These are phyloP conservation scores for Maudiozyma humilis DNA, from an alignment of 1,139 yeast genomes.

Conservation along the genomic window DNA sequence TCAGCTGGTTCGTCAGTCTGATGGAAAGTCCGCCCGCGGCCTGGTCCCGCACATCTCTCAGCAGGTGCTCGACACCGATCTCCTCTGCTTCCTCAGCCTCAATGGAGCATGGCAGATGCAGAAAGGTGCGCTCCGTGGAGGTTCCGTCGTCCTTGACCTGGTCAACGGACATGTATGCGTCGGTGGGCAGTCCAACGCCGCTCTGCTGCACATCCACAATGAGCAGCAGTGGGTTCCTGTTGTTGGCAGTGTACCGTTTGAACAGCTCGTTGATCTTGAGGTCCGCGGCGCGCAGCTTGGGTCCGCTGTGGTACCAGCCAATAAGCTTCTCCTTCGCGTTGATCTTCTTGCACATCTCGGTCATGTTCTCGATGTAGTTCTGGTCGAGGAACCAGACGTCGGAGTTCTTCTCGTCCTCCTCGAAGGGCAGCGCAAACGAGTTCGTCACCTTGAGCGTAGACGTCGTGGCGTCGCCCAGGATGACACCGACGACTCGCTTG, in stretches of 20 bases:
- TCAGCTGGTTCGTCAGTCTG: constrained; percentile 79
- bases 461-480: constrained; percentile 69
- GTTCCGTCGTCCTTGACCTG: constrained; percentile 97
- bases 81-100: constrained; percentile 99
- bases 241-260: constrained; percentile 60
- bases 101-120: constrained; percentile 84
- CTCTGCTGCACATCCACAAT: constrained; percentile 89
- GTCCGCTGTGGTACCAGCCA: constrained; percentile 99
- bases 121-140: constrained; percentile 83
- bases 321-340: constrained; percentile 92
- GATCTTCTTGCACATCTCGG: constrained; percentile 94
- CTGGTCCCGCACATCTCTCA: constrained; percentile 91
- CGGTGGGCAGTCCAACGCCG: constrained; percentile 83
- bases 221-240: constrained; percentile 62
- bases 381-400: constrained; percentile 98
- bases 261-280: constrained; percentile 83
- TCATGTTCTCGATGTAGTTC: constrained; percentile 92
- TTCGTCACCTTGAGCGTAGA: constrained; percentile 60
- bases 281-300: constrained; percentile 81
- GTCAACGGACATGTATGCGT: constrained; percentile 89
- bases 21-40: constrained; percentile 91
- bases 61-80: constrained; percentile 93
- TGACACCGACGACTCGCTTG: constrained; percentile 89
- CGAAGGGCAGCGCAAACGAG: constrained; percentile 86
- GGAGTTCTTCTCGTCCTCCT: constrained; percentile 88